Evolutionary conservation across 78 protist genomes (phyloP).

Genomic region (Guillardia theta): DNA sequence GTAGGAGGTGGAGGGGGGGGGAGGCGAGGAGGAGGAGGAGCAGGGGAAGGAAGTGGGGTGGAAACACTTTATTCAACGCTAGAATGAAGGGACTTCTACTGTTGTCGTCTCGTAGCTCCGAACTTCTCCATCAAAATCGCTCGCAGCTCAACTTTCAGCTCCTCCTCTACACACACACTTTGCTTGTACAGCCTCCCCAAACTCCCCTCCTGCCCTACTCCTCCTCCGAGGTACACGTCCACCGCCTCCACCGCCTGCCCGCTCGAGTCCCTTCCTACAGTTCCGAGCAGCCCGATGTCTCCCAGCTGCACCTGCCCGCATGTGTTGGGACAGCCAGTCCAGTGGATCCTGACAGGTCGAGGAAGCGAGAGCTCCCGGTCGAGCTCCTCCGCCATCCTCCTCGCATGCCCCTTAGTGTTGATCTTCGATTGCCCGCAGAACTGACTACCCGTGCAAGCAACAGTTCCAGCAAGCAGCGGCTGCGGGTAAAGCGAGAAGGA

Average conservation of each 20-base stretch:
- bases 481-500: too few relatives aligned
- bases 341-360: constrained; percentile 55
- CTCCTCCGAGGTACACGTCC: constrained; percentile 42
- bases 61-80: not conserved
- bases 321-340: constrained; percentile 64
- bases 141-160: not conserved
- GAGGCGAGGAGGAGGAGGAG: not conserved
- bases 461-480: not conserved
- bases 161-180: not conserved
- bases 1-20: not conserved
- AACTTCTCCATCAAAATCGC: not conserved
- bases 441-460: not conserved
- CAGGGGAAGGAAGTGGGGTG: not conserved
- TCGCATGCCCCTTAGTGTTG: constrained; percentile 11
- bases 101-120: not conserved
- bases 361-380: not conserved
- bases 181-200: not conserved
- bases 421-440: constrained; percentile 9
- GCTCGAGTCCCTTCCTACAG: not conserved
- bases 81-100: not conserved
- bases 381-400: not conserved
- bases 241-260: not conserved
- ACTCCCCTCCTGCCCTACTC: not conserved
- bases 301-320: constrained; percentile 48
- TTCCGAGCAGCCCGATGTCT: constrained; percentile 49